Percentiles rank a stretch among this genome's conserved stretches.
Conservation (phyloP, 2,329 filamentous ascomycete genomes). For the Nemania sp. region DNA sequence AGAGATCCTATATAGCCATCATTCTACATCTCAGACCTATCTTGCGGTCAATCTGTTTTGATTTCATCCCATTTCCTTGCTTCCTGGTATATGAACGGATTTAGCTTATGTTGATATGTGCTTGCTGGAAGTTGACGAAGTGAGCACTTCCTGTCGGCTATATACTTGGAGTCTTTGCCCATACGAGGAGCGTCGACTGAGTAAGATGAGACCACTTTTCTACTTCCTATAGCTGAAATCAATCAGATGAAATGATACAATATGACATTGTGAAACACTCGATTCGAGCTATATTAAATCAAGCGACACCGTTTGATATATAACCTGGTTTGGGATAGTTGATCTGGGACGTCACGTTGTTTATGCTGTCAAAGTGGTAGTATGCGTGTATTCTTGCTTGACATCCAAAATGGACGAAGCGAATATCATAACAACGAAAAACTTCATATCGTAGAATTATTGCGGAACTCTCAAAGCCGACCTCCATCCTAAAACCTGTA, state of each 20-base stretch:
- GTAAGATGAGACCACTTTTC: not conserved
- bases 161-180: not conserved
- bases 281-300: not conserved
- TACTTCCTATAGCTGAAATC: not conserved
- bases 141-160: not conserved
- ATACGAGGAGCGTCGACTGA: not conserved
- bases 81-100: not conserved
- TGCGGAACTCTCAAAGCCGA: not conserved
- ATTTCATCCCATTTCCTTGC: not conserved
- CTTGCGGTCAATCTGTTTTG: not conserved
- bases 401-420: not conserved
- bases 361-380: not conserved
- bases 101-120: not conserved
- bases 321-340: not conserved
- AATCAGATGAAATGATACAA: not conserved
- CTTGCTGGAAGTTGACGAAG: not conserved
- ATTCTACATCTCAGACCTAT: conserved; percentile 20
- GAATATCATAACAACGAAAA: not conserved
- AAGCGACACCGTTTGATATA: not conserved
- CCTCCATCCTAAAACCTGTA: not conserved
- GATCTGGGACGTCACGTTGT: not conserved
- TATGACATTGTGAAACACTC: no score
- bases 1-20: no score
- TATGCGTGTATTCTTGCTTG: not conserved
- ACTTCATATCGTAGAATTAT: not conserved